phyloP scores from a whole-genome alignment of 1,284 basidiomycete genomes.

The Malassezia restricta region DNA sequence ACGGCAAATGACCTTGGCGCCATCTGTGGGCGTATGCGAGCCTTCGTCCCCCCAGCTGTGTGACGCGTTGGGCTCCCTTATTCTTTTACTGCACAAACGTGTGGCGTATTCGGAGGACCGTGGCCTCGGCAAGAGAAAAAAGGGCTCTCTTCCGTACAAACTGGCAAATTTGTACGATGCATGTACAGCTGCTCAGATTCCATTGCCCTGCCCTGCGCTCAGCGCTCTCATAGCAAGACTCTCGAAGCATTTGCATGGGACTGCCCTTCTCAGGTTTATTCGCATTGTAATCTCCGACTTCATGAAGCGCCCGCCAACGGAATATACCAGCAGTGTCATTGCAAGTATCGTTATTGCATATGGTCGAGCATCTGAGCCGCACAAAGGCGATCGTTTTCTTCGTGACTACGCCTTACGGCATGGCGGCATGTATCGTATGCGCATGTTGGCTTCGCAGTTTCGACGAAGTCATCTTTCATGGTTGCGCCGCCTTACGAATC shows the following conservation, averaged over 20 bases:
- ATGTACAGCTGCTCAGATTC: not conserved
- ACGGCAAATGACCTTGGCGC: not conserved
- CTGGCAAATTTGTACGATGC: conserved; percentile 11
- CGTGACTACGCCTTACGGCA: not conserved
- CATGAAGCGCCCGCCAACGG: not conserved
- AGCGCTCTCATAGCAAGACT: conserved; percentile 2
- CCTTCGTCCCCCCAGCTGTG: not conserved
- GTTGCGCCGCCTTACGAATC: not conserved
- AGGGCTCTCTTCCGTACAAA: not conserved
- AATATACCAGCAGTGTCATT: not conserved
- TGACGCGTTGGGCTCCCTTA: not conserved
- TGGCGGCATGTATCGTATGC: not conserved
- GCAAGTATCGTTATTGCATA: conserved; percentile 6
- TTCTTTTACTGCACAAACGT: too few relatives aligned
- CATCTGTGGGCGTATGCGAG: not conserved
- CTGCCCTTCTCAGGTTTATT: not conserved
- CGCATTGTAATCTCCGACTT: conserved; percentile 1
- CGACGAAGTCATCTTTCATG: not conserved
- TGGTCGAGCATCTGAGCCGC: conserved; percentile 2
- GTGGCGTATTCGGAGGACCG: too few relatives aligned
- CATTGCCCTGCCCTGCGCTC: not conserved
- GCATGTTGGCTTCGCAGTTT: not conserved
- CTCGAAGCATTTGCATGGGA: not conserved
- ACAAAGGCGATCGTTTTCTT: conserved; percentile 3
- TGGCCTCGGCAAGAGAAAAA: too few relatives aligned